Evolutionary conservation across 2,329 filamentous ascomycete genomes (phyloP).

Genomic region (Penicillium sp.): DNA sequence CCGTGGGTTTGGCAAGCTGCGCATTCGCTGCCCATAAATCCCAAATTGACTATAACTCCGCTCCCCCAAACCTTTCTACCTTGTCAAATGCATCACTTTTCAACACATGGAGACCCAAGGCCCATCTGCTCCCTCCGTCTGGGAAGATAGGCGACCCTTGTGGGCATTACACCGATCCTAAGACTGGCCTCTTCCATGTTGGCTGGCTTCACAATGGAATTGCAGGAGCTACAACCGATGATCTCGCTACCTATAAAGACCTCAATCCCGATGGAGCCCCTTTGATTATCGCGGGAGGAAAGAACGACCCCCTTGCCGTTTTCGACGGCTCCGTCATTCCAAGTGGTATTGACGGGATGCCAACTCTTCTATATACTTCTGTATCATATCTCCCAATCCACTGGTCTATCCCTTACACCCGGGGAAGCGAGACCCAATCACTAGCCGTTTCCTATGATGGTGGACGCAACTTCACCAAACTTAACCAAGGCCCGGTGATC

Average conservation of each 20-base stretch:
- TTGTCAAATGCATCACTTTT: slow-evolving; percentile 14
- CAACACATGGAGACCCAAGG: slow-evolving; percentile 19
- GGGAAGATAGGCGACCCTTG: slow-evolving; percentile 21
- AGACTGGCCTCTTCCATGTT: slow-evolving; percentile 20
- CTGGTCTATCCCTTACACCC: slow-evolving; percentile 45
- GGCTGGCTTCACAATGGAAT: slow-evolving; percentile 20
- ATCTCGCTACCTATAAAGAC: slow-evolving; percentile 17
- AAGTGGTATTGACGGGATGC: slow-evolving; percentile 39
- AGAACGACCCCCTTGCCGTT: slow-evolving; percentile 18
- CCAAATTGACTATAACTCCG: slow-evolving; percentile 6
- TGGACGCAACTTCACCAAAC: slow-evolving; percentile 48
- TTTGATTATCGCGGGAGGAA: slow-evolving; percentile 14
- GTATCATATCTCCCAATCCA: slow-evolving; percentile 47
- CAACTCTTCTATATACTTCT: slow-evolving; percentile 50
- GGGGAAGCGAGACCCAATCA: slow-evolving; percentile 48
- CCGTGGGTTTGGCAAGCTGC: not conserved
- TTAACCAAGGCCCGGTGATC: slow-evolving; percentile 48
- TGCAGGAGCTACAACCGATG: slow-evolving; percentile 14
- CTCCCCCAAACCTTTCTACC: slow-evolving; percentile 17
- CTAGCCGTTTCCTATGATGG: slow-evolving; percentile 47
- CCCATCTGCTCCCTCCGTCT: slow-evolving; percentile 16
- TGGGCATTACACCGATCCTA: slow-evolving; percentile 17
- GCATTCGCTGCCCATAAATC: not conserved
- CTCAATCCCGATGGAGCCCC: slow-evolving; percentile 12
- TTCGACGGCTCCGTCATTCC: slow-evolving; percentile 22